Base-by-base conservation (phyloP, 106 monocot species). In the Phalaenopsis aphrodite region DNA sequence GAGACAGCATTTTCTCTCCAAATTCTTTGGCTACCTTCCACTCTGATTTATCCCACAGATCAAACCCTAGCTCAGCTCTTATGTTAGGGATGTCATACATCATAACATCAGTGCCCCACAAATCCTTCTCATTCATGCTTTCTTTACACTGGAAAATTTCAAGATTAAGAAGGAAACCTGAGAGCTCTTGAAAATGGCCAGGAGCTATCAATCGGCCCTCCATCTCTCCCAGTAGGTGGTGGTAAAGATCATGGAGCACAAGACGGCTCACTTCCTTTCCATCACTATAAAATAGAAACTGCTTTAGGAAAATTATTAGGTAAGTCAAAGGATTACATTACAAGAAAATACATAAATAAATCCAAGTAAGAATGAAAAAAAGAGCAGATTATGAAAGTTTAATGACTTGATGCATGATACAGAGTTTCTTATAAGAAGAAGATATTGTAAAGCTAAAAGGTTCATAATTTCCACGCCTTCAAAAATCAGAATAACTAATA, bases 171-270 rank as follows among this genome's bases (percentile, higher is more conserved):
- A 99, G 87, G 80, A 86, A 88, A 55, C 47, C 19, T 6, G 77
- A 83, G 3, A 99, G 86, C 77, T 95, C 95, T 56, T 86, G 89
- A 85, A 94, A 99, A 78, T 85, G 85, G 23, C 93, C 98, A 46
- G 87, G 77, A 68, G 72, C 66, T 75, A 93, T 95, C 9, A 88
- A 84, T 80, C 93, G 95, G 46, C 99, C 95, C 67, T 93, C 93
- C 8, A 99, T 73, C 83, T 87, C 87, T 78, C 92, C 94, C 74
- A 85, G 78, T 39, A 99, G 78, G 84, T 99, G 93, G 72, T 95
- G 80, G 77, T 91, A 89, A 24, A 99, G 86, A 87, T 99, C 94
- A 79, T 77, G 91, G 55, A 99, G 77, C 76, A 95, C 75, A 52
- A 93, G 86, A 55, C 18, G 38, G 61, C 30, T 87, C 30, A 84